Evolutionary conservation across 805 yeast genomes (phyloP).

Genomic region (Ogataea parapolymorpha): DNA sequence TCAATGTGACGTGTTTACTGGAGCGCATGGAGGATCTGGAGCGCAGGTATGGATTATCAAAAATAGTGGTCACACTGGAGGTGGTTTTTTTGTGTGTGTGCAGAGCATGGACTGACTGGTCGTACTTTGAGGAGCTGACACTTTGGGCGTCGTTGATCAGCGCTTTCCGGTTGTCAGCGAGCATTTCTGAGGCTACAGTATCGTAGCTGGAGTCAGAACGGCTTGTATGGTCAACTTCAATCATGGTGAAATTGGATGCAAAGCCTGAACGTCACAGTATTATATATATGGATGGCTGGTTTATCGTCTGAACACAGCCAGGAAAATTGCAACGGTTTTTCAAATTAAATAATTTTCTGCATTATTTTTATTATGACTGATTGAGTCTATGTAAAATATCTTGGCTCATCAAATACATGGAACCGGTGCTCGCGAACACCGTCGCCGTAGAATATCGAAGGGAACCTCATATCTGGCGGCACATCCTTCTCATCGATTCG

Average conservation of each 20-base stretch:
- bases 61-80: not conserved
- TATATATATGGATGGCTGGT: conserved; percentile 10
- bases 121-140: conserved; percentile 5
- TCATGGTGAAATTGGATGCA: not conserved
- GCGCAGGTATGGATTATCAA: conserved; percentile 4
- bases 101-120: not conserved
- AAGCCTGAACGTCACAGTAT: not conserved
- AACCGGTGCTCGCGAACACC: conserved; percentile 92
- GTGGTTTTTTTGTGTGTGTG: not conserved
- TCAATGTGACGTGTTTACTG: conserved; percentile 9
- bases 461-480: conserved; percentile 67
- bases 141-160: conserved; percentile 6
- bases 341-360: not conserved
- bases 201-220: conserved; percentile 6
- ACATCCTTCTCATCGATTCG: conserved; percentile 56
- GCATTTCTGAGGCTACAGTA: conserved; percentile 6
- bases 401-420: conserved; percentile 94
- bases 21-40: not conserved
- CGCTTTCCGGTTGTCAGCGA: conserved; percentile 3
- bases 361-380: not conserved
- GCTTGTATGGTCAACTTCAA: not conserved
- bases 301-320: conserved; percentile 2
- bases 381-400: conserved; percentile 51
- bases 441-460: conserved; percentile 73
- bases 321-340: not conserved